Evolutionary conservation across 768 basidiomycete genomes (phyloP), one percentile per base, ranked within the genome.

Genomic region (Cantharellus anzutake): DNA sequence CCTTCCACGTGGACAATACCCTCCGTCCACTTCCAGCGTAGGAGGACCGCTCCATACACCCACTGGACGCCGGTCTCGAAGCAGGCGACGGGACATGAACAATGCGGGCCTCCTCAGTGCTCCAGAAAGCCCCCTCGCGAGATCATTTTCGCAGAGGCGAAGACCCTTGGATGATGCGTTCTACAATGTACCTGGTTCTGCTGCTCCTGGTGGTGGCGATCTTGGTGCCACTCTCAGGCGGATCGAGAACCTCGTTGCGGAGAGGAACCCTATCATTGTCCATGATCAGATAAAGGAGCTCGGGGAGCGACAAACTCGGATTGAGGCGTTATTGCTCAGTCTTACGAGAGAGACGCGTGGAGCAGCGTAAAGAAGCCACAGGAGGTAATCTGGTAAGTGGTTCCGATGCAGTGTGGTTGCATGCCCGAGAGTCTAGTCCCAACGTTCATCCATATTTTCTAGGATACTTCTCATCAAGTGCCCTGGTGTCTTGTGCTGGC

Each of bases 221-320:
- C 11, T 11, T 11, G 52, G 11, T 55, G 35, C 7, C 52, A 37
- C 1, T 14, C 11, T 11, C 11, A 55, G 38, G 38, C 52, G 52
- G 11, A 55, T 11, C 11, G 52, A 11, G 52, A 37, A 11, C 11
- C 14, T 37, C 38, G 11, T 11, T 11, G 38, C 1, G 52, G 52
- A 55, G 52, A 11, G 35, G 38, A 7, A 11, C 4, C 77, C 86
- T 20, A 74, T 77, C 41, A 76, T 70, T 62, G 71, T 91, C 42
- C 83, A 79, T 69, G 82, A 83, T 2, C 86, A 90, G 68, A 83
- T 91, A 78, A 86, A 81, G 67, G 87, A 89, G 67, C 69, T 89
- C 38, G 84, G 85, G 76, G 64, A 85, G 60, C 81, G 83, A 52
- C 86, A 88, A 71, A 80, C 80, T 16, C 77, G 86, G 42, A 89